A percentile compares a stretch with the other conserved stretches of the same genome.
Conservation (phyloP, 805 yeast species). For the Saturnispora hagleri region DNA sequence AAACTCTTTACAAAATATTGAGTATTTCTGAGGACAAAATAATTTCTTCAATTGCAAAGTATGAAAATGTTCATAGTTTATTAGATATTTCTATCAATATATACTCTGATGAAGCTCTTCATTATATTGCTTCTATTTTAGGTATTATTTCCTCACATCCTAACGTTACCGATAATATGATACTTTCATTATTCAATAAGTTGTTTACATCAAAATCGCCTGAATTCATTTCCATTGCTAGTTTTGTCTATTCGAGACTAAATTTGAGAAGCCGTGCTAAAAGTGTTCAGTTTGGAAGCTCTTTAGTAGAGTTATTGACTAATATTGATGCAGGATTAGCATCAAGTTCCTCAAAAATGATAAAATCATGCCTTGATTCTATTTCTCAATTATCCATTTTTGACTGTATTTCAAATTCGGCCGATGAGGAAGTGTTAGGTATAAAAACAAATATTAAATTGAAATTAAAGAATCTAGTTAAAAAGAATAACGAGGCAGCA, state of each 20-base stretch:
- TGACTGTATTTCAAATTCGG: constrained; percentile 30
- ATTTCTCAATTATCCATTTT: constrained; percentile 36
- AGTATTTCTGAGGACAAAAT: constrained; percentile 15
- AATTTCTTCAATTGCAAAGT: background rate
- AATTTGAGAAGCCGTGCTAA: constrained; percentile 25
- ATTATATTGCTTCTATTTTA: constrained; percentile 19
- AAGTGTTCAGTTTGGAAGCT: constrained; percentile 11
- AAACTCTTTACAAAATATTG: constrained; percentile 18
- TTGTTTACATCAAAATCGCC: background rate
- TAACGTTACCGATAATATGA: constrained; percentile 9
- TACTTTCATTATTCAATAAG: background rate
- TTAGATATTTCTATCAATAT: background rate
- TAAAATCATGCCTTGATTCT: constrained; percentile 29
- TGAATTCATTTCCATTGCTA: constrained; percentile 26
- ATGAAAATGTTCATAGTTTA: background rate
- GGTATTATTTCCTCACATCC: constrained; percentile 33
- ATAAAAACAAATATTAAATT: constrained; percentile 23
- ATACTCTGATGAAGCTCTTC: constrained; percentile 18
- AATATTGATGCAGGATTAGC: constrained; percentile 15
- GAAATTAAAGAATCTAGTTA: constrained; percentile 32
- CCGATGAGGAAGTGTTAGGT: constrained; percentile 13
- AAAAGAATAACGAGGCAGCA: constrained; percentile 45
- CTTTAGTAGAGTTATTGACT: constrained; percentile 18
- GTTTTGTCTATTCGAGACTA: constrained; percentile 41
- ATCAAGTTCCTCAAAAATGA: constrained; percentile 14